Percentiles rank a stretch among this genome's conserved stretches.
phyloP scores from a whole-genome alignment of 148 eudicot species.

The Amaranthus cruentus region DNA sequence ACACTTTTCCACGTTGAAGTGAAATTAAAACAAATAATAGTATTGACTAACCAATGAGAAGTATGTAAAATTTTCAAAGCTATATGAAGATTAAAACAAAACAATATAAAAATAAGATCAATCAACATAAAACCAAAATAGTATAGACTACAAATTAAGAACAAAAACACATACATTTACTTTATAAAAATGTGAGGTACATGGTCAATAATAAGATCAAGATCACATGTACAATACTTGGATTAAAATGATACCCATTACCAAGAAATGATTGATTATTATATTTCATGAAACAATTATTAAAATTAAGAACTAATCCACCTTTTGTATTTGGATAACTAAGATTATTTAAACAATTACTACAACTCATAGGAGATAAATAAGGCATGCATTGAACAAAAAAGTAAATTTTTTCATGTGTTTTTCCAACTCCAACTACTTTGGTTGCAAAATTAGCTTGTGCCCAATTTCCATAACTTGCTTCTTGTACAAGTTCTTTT shows the following conservation, averaged over 20 bases:
- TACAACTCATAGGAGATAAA: conserved; percentile 14
- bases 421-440: conserved; percentile 6
- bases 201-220: background rate
- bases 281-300: conserved; percentile 11
- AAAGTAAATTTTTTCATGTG: conserved; percentile 14
- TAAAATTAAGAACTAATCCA: conserved; percentile 1
- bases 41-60: too few species aligned
- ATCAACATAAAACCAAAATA: too few species aligned
- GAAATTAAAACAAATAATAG: too few species aligned
- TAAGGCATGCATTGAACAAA: conserved; percentile 40
- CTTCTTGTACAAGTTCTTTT: conserved; percentile 8
- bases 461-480: conserved; percentile 10
- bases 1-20: too few species aligned
- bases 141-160: too few species aligned
- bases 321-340: conserved; percentile 9
- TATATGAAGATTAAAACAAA: too few species aligned
- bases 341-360: conserved; percentile 22
- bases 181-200: background rate
- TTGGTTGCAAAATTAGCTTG: conserved; percentile 14
- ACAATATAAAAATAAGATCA: too few species aligned
- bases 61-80: too few species aligned
- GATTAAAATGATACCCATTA: background rate
- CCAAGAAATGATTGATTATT: conserved; percentile 17
- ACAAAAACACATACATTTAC: too few species aligned
- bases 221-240: background rate